Evolutionary conservation across 2,329 filamentous ascomycete species (phyloP), one percentile per base, ranked within the genome.

Genomic region (Hymenoscyphus repandus): DNA sequence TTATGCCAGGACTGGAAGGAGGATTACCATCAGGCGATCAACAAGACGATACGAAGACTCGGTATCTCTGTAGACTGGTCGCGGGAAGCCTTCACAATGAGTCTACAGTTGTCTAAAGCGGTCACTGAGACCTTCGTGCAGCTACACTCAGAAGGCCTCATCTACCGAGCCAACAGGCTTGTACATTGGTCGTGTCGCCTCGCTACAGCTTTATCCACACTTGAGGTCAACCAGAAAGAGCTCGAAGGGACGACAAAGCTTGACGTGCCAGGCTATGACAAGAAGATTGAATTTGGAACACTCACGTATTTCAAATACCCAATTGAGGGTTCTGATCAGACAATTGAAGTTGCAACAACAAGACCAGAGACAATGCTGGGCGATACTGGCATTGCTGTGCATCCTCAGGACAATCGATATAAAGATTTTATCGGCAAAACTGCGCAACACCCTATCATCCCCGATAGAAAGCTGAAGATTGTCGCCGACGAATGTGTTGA

Each of bases 261-360:
- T 2, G 87, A 91, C 58, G 91, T 97, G 6, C 92, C 92, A 15
- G 91, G 90, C 2, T 97, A 97, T 66, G 88, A 95, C 47, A 89
- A 88, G 72, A 96, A 96, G 80, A 86, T 97, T 56, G 93, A 97
- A 70, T 97, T 97, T 60, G 93, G 92, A 72, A 85, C 95, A 52
- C 80, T 86, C 57, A 86, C 91, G 47, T 85, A 95, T 74, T 95
- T 97, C 82, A 88, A 90, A 70, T 95, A 97, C 68, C 82, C 83
- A 43, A 87, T 97, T 52, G 88, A 95, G 62, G 90, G 86, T 51
- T 80, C 82, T 0, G 79, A 88, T 43, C 86, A 93, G 72, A 88
- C 80, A 44, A 86, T 97, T 53, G 88, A 95, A 72, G 90, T 97
- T 53, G 91, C 91, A 47, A 96, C 91, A 5, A 96, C 91, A 44